phyloP scores from a whole-genome alignment of 352 stramenopile species.

The Globisporangium splendens region DNA sequence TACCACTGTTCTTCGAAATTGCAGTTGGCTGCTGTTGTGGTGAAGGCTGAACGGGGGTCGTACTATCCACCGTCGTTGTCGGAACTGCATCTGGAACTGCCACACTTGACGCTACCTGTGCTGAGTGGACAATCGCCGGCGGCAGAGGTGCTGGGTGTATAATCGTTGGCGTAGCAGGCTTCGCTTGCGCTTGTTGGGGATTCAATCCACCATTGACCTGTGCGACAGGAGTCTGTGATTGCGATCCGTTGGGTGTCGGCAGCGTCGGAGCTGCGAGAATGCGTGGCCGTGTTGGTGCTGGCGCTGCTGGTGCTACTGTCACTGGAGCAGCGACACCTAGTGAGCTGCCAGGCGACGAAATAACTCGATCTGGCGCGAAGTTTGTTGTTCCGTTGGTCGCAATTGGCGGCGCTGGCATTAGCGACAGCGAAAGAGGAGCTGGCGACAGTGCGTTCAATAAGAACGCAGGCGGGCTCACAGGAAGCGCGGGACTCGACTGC shows the following conservation, averaged over 20 bases:
- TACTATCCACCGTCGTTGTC: no score
- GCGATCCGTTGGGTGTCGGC: background rate
- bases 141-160: background rate
- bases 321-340: background rate
- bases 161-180: background rate
- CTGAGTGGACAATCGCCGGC: no score
- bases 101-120: no score
- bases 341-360: slow-evolving; percentile 7
- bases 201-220: background rate
- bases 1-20: no score
- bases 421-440: background rate
- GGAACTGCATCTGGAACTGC: no score
- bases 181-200: background rate
- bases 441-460: background rate
- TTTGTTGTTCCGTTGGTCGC: background rate
- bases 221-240: background rate
- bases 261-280: background rate
- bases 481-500: background rate
- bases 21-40: no score
- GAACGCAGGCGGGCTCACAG: background rate
- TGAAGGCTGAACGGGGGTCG: no score
- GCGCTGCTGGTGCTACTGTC: background rate
- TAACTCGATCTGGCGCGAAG: background rate
- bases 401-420: background rate
- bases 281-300: slow-evolving; percentile 1